Evolutionary conservation across 345 rosid species (phyloP).

Genomic region (Corchorus capsularis): DNA sequence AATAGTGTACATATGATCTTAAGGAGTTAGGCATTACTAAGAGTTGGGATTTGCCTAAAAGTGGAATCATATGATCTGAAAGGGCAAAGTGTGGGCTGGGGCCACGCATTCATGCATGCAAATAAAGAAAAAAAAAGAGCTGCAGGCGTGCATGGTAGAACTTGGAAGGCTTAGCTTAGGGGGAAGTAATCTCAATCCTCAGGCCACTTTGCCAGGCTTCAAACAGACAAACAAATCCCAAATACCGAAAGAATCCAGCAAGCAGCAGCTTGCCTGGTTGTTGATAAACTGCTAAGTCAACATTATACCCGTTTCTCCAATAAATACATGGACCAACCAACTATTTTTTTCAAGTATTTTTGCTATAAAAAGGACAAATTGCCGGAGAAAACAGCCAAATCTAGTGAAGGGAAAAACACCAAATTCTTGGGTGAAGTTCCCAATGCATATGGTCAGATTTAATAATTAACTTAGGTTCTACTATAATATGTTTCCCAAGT

Average conservation of each 20-base stretch:
- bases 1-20: not conserved
- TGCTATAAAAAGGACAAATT: not conserved
- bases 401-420: not conserved
- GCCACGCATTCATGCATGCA: not conserved
- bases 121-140: not conserved
- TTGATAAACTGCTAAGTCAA: not conserved
- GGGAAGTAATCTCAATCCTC: too few species aligned
- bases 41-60: not conserved
- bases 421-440: slow-evolving; percentile 14
- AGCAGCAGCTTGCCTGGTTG: not conserved
- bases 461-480: too few species aligned
- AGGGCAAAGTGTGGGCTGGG: too few species aligned
- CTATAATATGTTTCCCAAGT: not conserved
- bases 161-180: not conserved
- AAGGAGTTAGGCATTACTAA: not conserved
- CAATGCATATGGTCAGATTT: not conserved
- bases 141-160: not conserved
- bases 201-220: not conserved
- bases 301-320: not conserved
- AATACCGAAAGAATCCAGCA: not conserved
- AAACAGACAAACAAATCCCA: not conserved
- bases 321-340: not conserved
- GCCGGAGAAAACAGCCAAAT: not conserved
- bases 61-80: not conserved
- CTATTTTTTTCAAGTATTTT: not conserved